phyloP scores from a whole-genome alignment of 78 protist species.

The Dictyostelium intermedium region DNA sequence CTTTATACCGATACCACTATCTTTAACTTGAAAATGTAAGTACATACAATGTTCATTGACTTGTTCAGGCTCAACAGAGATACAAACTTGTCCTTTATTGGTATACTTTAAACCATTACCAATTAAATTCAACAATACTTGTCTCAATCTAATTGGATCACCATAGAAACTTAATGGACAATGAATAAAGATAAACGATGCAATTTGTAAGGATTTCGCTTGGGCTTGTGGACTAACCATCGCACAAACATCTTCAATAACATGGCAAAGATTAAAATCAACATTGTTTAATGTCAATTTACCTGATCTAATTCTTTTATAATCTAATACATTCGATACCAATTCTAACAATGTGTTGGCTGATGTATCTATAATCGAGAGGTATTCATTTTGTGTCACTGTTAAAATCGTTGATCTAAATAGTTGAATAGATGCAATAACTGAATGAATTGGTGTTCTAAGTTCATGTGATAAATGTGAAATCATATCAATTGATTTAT shows the following conservation, averaged over 20 bases:
- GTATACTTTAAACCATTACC: conserved; percentile 71
- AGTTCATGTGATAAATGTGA: conserved; percentile 60
- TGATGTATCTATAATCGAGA: conserved; percentile 12
- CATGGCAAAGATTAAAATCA: conserved; percentile 23
- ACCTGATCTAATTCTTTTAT: conserved; percentile 20
- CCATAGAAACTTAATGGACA: conserved; percentile 54
- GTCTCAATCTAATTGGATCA: conserved; percentile 47
- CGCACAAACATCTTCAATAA: conserved; percentile 61
- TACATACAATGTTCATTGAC: background rate
- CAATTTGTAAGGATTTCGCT: conserved; percentile 16
- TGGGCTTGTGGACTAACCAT: conserved; percentile 43
- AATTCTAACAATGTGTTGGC: background rate
- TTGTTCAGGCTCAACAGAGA: conserved; percentile 30
- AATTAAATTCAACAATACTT: conserved; percentile 37
- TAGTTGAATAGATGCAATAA: conserved; percentile 8
- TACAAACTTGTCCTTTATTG: conserved; percentile 42
- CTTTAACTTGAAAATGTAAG: conserved; percentile 32
- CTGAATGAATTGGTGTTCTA: conserved; percentile 35
- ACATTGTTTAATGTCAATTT: conserved; percentile 13
- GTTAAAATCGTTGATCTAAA: conserved; percentile 9
- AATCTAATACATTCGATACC: conserved; percentile 15
- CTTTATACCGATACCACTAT: conserved; percentile 52
- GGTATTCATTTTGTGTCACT: conserved; percentile 12
- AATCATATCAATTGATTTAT: conserved; percentile 21
- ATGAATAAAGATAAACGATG: conserved; percentile 27